phyloP scores from a whole-genome alignment of 345 rosid genomes.

The Arabidopsis arenosa region DNA sequence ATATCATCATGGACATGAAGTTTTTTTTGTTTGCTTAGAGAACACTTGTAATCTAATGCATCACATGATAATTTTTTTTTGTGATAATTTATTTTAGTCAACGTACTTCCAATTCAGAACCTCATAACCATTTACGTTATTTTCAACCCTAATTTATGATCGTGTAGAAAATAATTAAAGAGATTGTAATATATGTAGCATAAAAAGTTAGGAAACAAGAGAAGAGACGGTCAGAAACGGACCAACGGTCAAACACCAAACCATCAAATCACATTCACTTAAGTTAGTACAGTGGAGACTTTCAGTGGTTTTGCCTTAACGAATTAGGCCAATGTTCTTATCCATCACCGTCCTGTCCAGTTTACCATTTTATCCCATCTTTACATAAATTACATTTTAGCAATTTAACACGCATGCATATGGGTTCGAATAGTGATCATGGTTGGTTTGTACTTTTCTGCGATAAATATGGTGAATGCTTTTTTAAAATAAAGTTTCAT shows the following conservation, averaged over 20 bases:
- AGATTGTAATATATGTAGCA: background rate
- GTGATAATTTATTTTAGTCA: background rate
- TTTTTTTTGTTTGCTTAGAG: background rate
- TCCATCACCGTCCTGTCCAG: slow-evolving; percentile 32
- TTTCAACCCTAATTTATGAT: background rate
- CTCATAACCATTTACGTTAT: slow-evolving; percentile 3
- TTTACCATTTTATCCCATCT: slow-evolving; percentile 25
- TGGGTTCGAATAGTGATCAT: slow-evolving; percentile 14
- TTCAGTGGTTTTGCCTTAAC: slow-evolving; percentile 39
- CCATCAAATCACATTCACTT: slow-evolving; percentile 48
- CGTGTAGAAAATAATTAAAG: background rate
- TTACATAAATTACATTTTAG: background rate
- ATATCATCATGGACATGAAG: background rate
- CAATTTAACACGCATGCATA: slow-evolving; percentile 17
- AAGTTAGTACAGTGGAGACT: slow-evolving; percentile 25
- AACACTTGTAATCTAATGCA: slow-evolving; percentile 1
- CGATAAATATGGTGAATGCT: slow-evolving; percentile 17
- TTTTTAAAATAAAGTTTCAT: background rate
- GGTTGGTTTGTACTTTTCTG: slow-evolving; percentile 23
- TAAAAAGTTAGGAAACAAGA: slow-evolving; percentile 13
- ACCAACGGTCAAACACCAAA: slow-evolving; percentile 43
- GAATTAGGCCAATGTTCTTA: slow-evolving; percentile 45
- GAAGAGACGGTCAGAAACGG: slow-evolving; percentile 39
- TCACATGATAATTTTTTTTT: too few species aligned
- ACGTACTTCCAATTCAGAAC: background rate